These are phyloP conservation scores for Candida pseudofarinosa DNA, from an alignment of 805 yeast species.

Conservation along the genomic window DNA sequence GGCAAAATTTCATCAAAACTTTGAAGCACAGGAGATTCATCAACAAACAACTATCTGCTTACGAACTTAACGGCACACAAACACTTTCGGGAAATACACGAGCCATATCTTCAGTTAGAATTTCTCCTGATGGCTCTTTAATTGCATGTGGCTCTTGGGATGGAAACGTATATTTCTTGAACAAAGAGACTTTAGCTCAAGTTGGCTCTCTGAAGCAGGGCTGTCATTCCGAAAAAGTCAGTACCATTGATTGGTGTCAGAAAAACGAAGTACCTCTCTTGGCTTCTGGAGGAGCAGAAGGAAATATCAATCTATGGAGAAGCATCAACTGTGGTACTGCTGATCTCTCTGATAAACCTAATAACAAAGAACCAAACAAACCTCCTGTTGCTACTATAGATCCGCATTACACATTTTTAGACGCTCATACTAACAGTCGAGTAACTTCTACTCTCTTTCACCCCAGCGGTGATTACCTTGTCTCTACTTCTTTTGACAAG, in stretches of 20 bases:
- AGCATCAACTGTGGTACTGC: slow-evolving; percentile 2
- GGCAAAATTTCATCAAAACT: slow-evolving; percentile 36
- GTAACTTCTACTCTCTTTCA: slow-evolving; percentile 62
- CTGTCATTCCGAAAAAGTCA: slow-evolving; percentile 59
- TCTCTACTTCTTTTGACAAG: slow-evolving; percentile 74
- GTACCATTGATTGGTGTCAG: slow-evolving; percentile 67
- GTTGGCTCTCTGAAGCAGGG: slow-evolving; percentile 28
- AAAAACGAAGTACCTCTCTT: slow-evolving; percentile 10
- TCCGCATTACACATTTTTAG: slow-evolving; percentile 4
- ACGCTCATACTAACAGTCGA: slow-evolving; percentile 42
- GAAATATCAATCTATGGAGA: slow-evolving; percentile 33
- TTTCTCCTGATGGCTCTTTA: slow-evolving; percentile 31
- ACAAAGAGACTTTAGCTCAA: slow-evolving; percentile 32
- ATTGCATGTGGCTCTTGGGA: slow-evolving; percentile 82
- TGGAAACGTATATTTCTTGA: slow-evolving; percentile 59
- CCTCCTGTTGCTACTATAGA: slow-evolving; percentile 14
- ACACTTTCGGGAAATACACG: slow-evolving; percentile 53
- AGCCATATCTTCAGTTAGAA: slow-evolving; percentile 59
- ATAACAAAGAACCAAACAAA: slow-evolving; percentile 4
- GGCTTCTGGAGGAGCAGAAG: slow-evolving; percentile 38
- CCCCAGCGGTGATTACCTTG: slow-evolving; percentile 54
- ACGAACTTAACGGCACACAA: slow-evolving; percentile 63
- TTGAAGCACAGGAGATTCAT: slow-evolving; percentile 46
- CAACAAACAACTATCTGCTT: slow-evolving; percentile 25
- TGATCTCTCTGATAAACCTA: neutral